Evolutionary conservation across 441 rosid species (phyloP).

Genomic region (Syzygium syzygioides): DNA sequence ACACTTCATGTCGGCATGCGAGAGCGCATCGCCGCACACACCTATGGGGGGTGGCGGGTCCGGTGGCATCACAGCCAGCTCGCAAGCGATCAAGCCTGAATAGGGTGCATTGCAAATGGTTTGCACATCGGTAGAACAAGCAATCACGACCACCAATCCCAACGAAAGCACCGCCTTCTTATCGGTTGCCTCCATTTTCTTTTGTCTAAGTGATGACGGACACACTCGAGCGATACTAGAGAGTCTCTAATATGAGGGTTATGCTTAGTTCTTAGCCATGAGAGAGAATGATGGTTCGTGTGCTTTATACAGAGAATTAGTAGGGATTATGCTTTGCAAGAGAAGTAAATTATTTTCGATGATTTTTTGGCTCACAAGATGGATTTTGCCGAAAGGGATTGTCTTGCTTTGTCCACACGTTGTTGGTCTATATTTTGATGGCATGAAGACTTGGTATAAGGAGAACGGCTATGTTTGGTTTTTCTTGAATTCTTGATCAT

Average conservation of each 20-base stretch:
- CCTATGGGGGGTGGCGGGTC: slow-evolving; percentile 21
- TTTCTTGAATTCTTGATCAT: background rate
- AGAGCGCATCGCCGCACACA: slow-evolving; percentile 27
- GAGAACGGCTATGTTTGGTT: background rate
- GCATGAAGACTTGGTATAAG: background rate
- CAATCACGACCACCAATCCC: background rate
- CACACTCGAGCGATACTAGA: background rate
- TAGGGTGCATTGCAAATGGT: background rate
- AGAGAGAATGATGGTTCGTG: background rate
- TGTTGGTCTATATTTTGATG: background rate
- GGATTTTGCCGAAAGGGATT: background rate
- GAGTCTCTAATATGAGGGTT: background rate
- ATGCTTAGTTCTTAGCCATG: background rate
- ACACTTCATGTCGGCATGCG: slow-evolving; percentile 31
- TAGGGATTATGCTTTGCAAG: background rate
- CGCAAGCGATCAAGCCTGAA: background rate
- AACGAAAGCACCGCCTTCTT: background rate
- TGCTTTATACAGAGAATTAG: background rate
- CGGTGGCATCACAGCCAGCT: slow-evolving; percentile 34
- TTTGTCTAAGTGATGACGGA: background rate
- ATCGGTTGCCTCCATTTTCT: background rate
- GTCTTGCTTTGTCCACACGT: background rate
- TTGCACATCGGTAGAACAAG: background rate
- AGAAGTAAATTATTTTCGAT: background rate
- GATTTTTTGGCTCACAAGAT: background rate